Evolutionary conservation across 345 rosid species (phyloP).

Genomic region (Lepidium africanum): DNA sequence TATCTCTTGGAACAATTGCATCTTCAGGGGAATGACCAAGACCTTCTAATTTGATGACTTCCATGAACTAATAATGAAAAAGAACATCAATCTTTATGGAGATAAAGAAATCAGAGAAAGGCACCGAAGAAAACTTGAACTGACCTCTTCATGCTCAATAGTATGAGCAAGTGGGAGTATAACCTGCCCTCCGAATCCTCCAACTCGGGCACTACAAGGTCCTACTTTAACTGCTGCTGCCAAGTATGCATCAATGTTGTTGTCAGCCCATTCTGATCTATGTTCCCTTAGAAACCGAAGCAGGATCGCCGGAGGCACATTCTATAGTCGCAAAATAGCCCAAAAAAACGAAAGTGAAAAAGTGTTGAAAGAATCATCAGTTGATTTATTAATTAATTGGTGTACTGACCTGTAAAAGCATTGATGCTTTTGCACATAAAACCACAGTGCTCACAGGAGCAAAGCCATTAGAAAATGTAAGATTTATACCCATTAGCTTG

Average conservation of each 20-base stretch:
- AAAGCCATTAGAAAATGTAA: constrained; percentile 76
- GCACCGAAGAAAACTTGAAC: neutral
- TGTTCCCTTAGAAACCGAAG: constrained; percentile 96
- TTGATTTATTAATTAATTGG: neutral
- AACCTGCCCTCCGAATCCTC: constrained; percentile 84
- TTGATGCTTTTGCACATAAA: constrained; percentile 93
- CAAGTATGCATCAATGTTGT: constrained; percentile 84
- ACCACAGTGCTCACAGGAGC: constrained; percentile 73
- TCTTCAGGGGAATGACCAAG: constrained; percentile 88
- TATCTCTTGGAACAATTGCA: constrained; percentile 76
- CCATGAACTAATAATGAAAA: constrained; percentile 57
- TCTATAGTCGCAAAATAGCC: constrained; percentile 34
- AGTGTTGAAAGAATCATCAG: neutral
- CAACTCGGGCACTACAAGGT: constrained; percentile 79
- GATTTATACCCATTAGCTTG: constrained; percentile 88
- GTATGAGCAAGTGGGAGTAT: constrained; percentile 97
- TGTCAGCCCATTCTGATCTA: constrained; percentile 99
- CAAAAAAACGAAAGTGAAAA: neutral
- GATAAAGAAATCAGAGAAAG: neutral
- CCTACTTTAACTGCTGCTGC: constrained; percentile 97
- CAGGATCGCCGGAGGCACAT: constrained; percentile 95
- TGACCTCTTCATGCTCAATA: constrained; percentile 93
- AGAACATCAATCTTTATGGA: neutral
- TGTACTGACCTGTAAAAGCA: constrained; percentile 86
- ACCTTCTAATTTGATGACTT: constrained; percentile 91